A percentile compares a stretch with the other conserved stretches of the same genome.
Conservation (phyloP, 2,329 filamentous ascomycete species). For the Pseudonectria foliicola region DNA sequence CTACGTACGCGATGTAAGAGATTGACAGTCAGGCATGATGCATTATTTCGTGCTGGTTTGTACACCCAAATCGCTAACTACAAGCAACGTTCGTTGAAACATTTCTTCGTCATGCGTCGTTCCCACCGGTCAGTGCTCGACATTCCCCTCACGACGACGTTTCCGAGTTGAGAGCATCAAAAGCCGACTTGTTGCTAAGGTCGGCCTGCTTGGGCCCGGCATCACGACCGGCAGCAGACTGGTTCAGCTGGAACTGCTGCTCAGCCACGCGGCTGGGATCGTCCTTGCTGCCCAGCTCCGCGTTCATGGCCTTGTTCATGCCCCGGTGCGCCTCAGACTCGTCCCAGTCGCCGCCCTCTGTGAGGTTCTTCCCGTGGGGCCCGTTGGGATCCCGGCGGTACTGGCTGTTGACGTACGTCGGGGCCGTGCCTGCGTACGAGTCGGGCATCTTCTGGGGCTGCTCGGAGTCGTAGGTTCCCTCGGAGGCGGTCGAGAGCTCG, state of each 20-base stretch:
- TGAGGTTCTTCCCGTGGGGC: slow-evolving; percentile 38
- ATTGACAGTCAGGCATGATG: too few relatives aligned
- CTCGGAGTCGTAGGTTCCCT: not conserved
- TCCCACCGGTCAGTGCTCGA: too few relatives aligned
- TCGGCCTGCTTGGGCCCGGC: slow-evolving; percentile 21
- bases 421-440: slow-evolving; percentile 23
- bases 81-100: too few relatives aligned
- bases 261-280: slow-evolving; percentile 42
- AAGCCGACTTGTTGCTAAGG: slow-evolving; percentile 21
- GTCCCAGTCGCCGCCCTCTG: slow-evolving; percentile 29
- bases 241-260: slow-evolving; percentile 29
- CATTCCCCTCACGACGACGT: slow-evolving; percentile 17
- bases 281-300: slow-evolving; percentile 39
- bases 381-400: slow-evolving; percentile 24
- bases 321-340: slow-evolving; percentile 28
- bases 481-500: not conserved
- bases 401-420: slow-evolving; percentile 31
- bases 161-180: slow-evolving; percentile 24
- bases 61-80: too few relatives aligned
- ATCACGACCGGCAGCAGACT: slow-evolving; percentile 15
- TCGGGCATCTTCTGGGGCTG: not conserved
- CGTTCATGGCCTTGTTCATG: slow-evolving; percentile 30
- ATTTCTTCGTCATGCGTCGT: not conserved
- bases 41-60: too few relatives aligned
- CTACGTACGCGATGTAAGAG: too few relatives aligned